phyloP scores from a whole-genome alignment of 257 asterid species.

The Schizonepeta tenuifolia region DNA sequence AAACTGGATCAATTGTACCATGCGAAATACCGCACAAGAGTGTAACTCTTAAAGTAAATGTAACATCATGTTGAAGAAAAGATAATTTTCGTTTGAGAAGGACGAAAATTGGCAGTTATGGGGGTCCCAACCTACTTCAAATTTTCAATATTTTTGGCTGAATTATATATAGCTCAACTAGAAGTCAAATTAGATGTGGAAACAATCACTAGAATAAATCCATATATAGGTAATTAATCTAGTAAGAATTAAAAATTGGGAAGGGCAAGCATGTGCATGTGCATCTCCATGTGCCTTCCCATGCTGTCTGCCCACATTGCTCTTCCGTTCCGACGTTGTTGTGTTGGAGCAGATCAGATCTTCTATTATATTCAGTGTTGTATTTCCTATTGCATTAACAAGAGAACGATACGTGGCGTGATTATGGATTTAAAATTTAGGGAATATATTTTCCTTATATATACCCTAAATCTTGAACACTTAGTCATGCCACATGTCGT shows the following conservation, averaged over 20 bases:
- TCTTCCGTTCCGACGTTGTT: neutral
- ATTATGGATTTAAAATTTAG: no score
- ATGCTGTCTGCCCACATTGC: slow-evolving; percentile 28
- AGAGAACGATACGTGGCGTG: no score
- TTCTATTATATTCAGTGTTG: no score
- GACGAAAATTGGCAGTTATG: slow-evolving; percentile 28
- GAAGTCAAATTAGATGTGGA: slow-evolving; percentile 11
- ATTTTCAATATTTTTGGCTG: neutral
- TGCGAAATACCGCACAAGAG: no score
- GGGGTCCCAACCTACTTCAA: neutral
- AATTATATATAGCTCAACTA: neutral
- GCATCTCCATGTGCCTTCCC: slow-evolving; percentile 40
- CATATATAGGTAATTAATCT: neutral
- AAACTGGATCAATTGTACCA: no score
- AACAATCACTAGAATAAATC: slow-evolving; percentile 28
- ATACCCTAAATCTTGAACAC: no score
- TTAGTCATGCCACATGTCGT: no score
- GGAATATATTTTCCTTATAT: no score
- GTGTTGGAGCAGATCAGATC: no score
- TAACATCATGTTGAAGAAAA: neutral
- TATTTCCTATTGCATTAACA: no score
- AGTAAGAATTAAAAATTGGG: neutral
- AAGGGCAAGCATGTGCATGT: slow-evolving; percentile 27
- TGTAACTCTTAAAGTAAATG: neutral
- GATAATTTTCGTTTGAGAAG: neutral